A percentile compares a stretch with the other conserved stretches of the same genome.
Evolutionary conservation across 352 stramenopile species (phyloP).

Genomic region (Phytophthora cryptogea): DNA sequence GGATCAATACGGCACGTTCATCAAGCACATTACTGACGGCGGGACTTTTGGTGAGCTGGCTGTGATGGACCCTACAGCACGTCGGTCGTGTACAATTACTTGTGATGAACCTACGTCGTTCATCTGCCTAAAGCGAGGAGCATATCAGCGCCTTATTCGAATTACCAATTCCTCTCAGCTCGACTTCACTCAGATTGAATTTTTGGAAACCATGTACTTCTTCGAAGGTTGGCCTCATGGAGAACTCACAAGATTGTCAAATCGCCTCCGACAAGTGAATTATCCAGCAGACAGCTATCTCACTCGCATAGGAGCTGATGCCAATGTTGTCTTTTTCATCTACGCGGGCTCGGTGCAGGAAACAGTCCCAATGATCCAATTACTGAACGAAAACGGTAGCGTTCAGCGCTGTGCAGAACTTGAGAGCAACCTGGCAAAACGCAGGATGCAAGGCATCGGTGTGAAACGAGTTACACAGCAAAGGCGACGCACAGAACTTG

Average conservation of each 20-base stretch:
- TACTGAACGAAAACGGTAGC: conserved; percentile 67
- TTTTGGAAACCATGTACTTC: conserved; percentile 81
- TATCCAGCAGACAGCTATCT: conserved; percentile 72
- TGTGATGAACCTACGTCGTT: conserved; percentile 78
- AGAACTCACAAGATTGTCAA: conserved; percentile 73
- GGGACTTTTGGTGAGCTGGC: conserved; percentile 83
- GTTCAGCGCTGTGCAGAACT: conserved; percentile 43
- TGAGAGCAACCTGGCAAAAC: conserved; percentile 35
- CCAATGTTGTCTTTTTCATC: conserved; percentile 80
- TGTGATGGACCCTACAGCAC: conserved; percentile 78
- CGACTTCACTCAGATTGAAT: conserved; percentile 84
- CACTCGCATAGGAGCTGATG: conserved; percentile 68
- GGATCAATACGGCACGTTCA: conserved; percentile 67
- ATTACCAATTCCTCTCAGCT: conserved; percentile 82
- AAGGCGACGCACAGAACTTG: conserved; percentile 56
- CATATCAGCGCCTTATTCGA: conserved; percentile 84
- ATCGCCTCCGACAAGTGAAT: conserved; percentile 64
- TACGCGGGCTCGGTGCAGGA: conserved; percentile 81
- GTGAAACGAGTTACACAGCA: conserved; percentile 44
- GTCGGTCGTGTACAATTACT: conserved; percentile 74
- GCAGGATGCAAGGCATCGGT: conserved; percentile 30
- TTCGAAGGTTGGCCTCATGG: conserved; percentile 79
- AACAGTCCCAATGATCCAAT: conserved; percentile 66
- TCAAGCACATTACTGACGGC: conserved; percentile 75
- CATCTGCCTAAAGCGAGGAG: conserved; percentile 81